Base-by-base conservation (phyloP, 2,329 filamentous ascomycete genomes). In the Pezicula carpinea region DNA sequence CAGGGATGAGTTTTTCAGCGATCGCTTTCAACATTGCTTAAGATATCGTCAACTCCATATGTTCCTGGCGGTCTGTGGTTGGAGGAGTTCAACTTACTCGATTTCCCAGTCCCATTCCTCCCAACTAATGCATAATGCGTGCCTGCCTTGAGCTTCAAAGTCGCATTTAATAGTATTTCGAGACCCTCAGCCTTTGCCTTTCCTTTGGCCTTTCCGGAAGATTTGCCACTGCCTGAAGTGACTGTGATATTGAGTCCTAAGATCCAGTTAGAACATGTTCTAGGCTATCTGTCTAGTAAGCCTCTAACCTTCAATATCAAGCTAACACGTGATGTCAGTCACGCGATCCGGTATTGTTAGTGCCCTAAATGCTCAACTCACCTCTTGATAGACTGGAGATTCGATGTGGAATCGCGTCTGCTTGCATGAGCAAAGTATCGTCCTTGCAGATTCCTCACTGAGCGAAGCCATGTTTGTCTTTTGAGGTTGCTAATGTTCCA, bases 31-130 rank as follows among this genome's bases (percentile, higher is more conserved):
- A 70, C 6, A 92, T 67, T 0, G 87, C 32, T n/a, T 26, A n/a
- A 23, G 6, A 22, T 17, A 29, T 11, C 6, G 14, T 13, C 6
- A 35, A 11, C 22, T 14, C 14, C 14, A 36, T 6, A 15, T 5
- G 22, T 39, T 10, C n/a, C 19, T 15, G n/a, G 2, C 4, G 19
- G 15, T 34, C 15, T 14, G 1, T 6, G 7, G n/a, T 10, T 44
- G n/a, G 29, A 33, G 33, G 10, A 18, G 17, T 7, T 18, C 21
- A 5, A 60, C 75, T 64, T 66, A 85, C 82, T 92, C 4, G 87
- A 91, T 62, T 95, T 95, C 5, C 89, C 89, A 2, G 83, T 85
- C 1, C 89, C 89, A 66, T 95, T 95, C 6, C 87, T 76, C 0
- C 89, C 89, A 17, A 92, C 73, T 2, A 95, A 71, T 0, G 87